Evolutionary conservation across 495 filamentous ascomycete species (phyloP).

Genomic region (Podospora australis): DNA sequence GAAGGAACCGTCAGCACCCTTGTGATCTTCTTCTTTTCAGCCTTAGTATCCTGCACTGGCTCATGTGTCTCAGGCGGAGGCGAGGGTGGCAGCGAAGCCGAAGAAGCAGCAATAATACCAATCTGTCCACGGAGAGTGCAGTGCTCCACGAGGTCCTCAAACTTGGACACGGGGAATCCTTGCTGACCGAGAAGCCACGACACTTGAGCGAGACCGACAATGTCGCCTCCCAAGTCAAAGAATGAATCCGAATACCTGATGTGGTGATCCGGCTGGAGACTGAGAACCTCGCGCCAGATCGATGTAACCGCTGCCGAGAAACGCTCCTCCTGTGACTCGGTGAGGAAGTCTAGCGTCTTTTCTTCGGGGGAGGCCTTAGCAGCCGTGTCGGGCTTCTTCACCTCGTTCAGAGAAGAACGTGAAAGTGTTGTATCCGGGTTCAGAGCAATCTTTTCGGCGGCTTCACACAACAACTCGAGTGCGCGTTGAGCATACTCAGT

Average conservation of each 20-base stretch:
- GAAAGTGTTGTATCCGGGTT: slow-evolving; percentile 5
- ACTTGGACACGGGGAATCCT: not conserved
- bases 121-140: slow-evolving; percentile 17
- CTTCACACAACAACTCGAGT: slow-evolving; percentile 14
- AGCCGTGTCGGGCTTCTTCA: not conserved
- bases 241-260: slow-evolving; percentile 12
- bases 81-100: not conserved
- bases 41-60: too few species aligned
- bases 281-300: slow-evolving; percentile 13
- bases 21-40: too few species aligned
- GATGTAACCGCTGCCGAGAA: slow-evolving; percentile 5
- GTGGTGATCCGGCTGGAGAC: not conserved
- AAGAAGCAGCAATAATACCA: not conserved
- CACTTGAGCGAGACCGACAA: slow-evolving; percentile 16
- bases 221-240: slow-evolving; percentile 18
- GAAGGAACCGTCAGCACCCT: too few species aligned
- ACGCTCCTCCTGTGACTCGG: not conserved
- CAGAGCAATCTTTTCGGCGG: slow-evolving; percentile 11
- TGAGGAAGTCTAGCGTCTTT: slow-evolving; percentile 2
- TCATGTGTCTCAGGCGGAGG: too few species aligned
- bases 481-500: slow-evolving; percentile 14
- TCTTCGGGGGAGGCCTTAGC: not conserved
- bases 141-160: slow-evolving; percentile 16
- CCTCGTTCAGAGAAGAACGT: slow-evolving; percentile 3
- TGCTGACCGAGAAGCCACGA: slow-evolving; percentile 10